These are phyloP conservation scores for Fomitiporia mediterranea DNA, from an alignment of 1,284 basidiomycete species.

Conservation along the genomic window DNA sequence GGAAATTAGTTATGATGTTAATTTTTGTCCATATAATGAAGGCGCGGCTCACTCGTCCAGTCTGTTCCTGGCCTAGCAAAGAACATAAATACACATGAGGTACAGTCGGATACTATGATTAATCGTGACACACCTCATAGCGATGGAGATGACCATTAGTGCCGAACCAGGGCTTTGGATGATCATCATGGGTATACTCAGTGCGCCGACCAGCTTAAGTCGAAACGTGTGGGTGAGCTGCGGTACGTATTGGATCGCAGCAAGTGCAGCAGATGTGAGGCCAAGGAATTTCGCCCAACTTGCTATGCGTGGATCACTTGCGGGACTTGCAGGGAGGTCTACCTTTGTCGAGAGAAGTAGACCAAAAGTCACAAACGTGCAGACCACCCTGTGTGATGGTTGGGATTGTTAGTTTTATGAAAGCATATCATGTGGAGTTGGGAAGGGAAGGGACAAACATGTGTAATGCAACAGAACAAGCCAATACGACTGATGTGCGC, in stretches of 20 bases:
- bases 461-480: constrained; percentile 70
- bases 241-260: constrained; percentile 83
- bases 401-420: constrained; percentile 14
- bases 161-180: constrained; percentile 92
- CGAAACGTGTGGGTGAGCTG: constrained; percentile 81
- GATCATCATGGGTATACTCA: constrained; percentile 92
- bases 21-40: constrained; percentile 3
- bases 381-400: constrained; percentile 42
- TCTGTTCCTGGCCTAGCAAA: constrained; percentile 65
- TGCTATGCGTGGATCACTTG: constrained; percentile 37
- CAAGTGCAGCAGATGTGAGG: constrained; percentile 73
- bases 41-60: constrained; percentile 67
- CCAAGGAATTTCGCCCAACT: constrained; percentile 87
- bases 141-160: constrained; percentile 84
- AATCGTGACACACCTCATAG: constrained; percentile 47
- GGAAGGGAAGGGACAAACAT: constrained; percentile 50
- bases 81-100: neutral
- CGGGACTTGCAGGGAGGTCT: constrained; percentile 33
- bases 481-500: constrained; percentile 68
- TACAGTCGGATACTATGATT: constrained; percentile 16
- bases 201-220: constrained; percentile 80
- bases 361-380: constrained; percentile 49
- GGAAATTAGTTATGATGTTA: constrained; percentile 12
- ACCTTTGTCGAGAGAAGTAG: constrained; percentile 45
- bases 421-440: constrained; percentile 9